Evolutionary conservation across 2,329 filamentous ascomycete genomes (phyloP).

Genomic region (Penicillium sp.): DNA sequence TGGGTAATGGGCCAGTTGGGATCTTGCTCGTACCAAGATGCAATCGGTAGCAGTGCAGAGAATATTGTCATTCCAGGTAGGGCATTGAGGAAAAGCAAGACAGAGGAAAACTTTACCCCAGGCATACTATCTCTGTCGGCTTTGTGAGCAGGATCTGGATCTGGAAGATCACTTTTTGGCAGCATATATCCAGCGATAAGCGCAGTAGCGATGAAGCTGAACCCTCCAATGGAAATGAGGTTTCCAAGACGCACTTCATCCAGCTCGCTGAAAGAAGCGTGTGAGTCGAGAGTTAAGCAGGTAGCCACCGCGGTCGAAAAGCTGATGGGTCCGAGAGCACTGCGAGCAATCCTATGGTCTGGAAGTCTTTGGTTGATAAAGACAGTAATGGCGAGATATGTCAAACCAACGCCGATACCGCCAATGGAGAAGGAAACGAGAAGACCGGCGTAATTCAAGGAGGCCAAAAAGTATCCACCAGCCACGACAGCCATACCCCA

Average conservation of each 20-base stretch:
- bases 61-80: conserved; percentile 6
- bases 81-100: conserved; percentile 4
- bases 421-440: not conserved
- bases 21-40: not conserved
- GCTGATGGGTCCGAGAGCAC: not conserved
- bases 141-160: not conserved
- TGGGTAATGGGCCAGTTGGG: not conserved
- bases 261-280: not conserved
- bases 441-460: not conserved
- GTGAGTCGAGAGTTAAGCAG: not conserved
- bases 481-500: not conserved
- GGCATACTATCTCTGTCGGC: not conserved
- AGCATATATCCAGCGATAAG: not conserved
- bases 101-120: not conserved
- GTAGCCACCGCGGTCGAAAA: not conserved
- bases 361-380: not conserved
- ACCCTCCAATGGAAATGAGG: not conserved
- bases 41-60: not conserved
- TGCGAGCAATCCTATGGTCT: not conserved
- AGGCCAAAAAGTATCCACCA: not conserved
- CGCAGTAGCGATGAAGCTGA: not conserved
- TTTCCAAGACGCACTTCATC: not conserved
- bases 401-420: conserved; percentile 1
- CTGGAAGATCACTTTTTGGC: not conserved
- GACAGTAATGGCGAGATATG: not conserved